Conservation (phyloP, 192 early-diverging fungal genomes). For the Allomyces macrogynus region DNA sequence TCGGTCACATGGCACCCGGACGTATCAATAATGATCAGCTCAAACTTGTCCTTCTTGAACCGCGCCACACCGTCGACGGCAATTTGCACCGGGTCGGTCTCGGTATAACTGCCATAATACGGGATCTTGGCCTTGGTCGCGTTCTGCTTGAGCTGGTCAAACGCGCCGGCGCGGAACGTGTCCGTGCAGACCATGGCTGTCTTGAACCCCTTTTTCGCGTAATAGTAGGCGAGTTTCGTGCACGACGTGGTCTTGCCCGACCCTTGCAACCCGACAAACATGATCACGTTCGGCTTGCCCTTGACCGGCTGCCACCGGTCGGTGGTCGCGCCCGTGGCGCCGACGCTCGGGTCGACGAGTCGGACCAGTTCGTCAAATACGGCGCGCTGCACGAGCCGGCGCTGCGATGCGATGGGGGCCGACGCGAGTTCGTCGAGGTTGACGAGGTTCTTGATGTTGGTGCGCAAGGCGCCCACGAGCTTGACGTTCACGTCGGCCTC, state of each 20-base stretch:
- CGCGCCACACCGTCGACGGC: conserved; percentile 81
- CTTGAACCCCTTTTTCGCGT: conserved; percentile 88
- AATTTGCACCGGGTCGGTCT: conserved; percentile 78
- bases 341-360: conserved; percentile 65
- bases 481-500: conserved; percentile 80
- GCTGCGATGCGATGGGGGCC: neutral
- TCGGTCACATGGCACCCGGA: conserved; percentile 93
- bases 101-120: conserved; percentile 67
- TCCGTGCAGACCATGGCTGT: conserved; percentile 80
- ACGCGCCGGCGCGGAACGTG: conserved; percentile 94
- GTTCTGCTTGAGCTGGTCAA: conserved; percentile 96
- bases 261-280: conserved; percentile 97
- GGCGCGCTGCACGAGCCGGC: conserved; percentile 16
- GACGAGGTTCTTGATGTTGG: conserved; percentile 64
- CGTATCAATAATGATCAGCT: conserved; percentile 96
- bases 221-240: conserved; percentile 80
- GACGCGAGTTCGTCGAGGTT: conserved; percentile 58
- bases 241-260: conserved; percentile 92
- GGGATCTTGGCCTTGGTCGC: conserved; percentile 95
- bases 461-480: conserved; percentile 59
- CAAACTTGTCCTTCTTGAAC: conserved; percentile 81
- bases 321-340: no score
- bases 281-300: conserved; percentile 64
- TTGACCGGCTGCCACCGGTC: conserved; percentile 74
- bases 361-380: conserved; percentile 75